phyloP scores from a whole-genome alignment of 164 flowering plant species.

The Macadamia tetraphylla region DNA sequence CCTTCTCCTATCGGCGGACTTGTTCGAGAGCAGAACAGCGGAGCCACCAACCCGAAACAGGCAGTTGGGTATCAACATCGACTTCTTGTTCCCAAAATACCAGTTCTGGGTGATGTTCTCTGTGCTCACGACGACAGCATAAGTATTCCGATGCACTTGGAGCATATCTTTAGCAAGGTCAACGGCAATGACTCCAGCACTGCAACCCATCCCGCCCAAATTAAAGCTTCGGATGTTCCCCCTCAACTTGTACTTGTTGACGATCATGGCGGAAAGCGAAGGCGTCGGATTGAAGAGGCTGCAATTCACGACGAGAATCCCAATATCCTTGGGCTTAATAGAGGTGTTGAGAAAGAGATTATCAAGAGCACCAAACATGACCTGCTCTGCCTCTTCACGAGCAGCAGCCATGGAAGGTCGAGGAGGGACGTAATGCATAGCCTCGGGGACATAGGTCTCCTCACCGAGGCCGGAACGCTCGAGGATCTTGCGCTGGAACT shows the following conservation, averaged over 20 bases:
- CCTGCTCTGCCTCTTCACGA: background rate
- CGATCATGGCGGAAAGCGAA: background rate
- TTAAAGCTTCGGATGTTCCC: background rate
- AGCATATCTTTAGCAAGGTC: background rate
- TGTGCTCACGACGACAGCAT: background rate
- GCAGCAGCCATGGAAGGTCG: background rate
- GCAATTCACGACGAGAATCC: background rate
- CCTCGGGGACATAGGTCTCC: background rate
- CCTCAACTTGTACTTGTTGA: background rate
- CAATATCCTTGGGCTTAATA: background rate
- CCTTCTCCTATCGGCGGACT: conserved; percentile 20
- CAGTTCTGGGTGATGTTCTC: background rate
- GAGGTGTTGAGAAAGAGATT: background rate
- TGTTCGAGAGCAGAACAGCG: conserved; percentile 44
- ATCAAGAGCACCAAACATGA: background rate
- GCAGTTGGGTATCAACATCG: background rate
- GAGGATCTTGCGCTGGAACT: conserved; percentile 3
- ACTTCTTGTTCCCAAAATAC: conserved; percentile 1
- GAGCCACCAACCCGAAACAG: conserved; percentile 35
- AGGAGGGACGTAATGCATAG: background rate
- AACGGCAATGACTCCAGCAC: background rate
- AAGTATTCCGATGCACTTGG: background rate
- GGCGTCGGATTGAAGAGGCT: background rate
- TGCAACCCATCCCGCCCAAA: background rate
- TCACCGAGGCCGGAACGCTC: conserved; percentile 1